phyloP scores from a whole-genome alignment of 179 eudicot species.

The Beta corolliflora region DNA sequence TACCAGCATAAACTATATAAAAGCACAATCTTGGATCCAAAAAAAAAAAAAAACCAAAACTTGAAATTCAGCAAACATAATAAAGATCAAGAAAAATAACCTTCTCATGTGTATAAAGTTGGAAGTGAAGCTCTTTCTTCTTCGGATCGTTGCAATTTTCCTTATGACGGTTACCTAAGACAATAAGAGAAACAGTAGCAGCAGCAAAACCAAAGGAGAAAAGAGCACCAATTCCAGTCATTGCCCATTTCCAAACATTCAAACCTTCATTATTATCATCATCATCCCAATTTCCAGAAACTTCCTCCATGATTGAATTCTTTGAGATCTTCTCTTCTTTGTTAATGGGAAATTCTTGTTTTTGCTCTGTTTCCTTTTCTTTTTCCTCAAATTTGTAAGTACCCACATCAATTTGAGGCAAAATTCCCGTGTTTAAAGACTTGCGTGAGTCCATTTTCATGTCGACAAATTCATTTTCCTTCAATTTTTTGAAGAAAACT shows the following conservation, averaged over 20 bases:
- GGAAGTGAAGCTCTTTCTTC: slow-evolving; percentile 56
- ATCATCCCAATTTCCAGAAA: not conserved
- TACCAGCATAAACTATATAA: not conserved
- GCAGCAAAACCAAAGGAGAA: slow-evolving; percentile 77
- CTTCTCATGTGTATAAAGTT: slow-evolving; percentile 62
- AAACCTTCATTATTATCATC: slow-evolving; percentile 22
- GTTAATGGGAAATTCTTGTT: not conserved
- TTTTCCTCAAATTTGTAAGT: slow-evolving; percentile 22
- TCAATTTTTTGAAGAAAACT: slow-evolving; percentile 38
- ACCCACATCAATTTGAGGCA: slow-evolving; percentile 36
- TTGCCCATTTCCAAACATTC: slow-evolving; percentile 67
- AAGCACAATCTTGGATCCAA: not conserved
- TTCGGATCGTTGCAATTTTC: slow-evolving; percentile 28
- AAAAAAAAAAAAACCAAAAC: not conserved
- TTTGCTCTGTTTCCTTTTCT: slow-evolving; percentile 18
- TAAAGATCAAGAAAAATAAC: slow-evolving; percentile 24
- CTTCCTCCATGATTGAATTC: slow-evolving; percentile 7
- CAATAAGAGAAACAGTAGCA: slow-evolving; percentile 61
- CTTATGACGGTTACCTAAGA: slow-evolving; percentile 40
- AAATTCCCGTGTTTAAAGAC: slow-evolving; percentile 31
- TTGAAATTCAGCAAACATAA: not conserved
- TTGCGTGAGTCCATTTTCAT: slow-evolving; percentile 43
- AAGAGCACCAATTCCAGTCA: slow-evolving; percentile 69
- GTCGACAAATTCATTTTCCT: slow-evolving; percentile 45
- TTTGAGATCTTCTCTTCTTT: not conserved